These are phyloP conservation scores for Pseudocercospora cruenta DNA, from an alignment of 2,329 filamentous ascomycete genomes.

Conservation along the genomic window DNA sequence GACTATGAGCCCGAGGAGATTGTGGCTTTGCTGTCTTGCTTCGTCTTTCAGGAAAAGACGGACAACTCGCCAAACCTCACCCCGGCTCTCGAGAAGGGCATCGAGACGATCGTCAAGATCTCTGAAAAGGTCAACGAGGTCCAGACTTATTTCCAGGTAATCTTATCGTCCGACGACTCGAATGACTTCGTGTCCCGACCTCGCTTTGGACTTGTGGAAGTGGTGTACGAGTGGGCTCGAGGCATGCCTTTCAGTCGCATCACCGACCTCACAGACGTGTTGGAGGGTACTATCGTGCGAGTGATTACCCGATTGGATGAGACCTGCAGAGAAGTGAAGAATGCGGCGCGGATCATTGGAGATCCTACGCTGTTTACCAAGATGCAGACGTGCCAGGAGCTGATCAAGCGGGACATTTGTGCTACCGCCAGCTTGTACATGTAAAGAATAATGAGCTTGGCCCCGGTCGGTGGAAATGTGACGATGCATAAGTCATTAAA, in stretches of 20 bases:
- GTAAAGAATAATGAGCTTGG: slow-evolving; percentile 49
- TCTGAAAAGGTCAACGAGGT: slow-evolving; percentile 90
- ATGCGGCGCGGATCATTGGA: slow-evolving; percentile 90
- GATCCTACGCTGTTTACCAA: slow-evolving; percentile 92
- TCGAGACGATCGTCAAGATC: slow-evolving; percentile 83
- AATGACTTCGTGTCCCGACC: slow-evolving; percentile 89
- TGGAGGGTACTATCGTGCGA: slow-evolving; percentile 95
- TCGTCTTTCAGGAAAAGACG: slow-evolving; percentile 98
- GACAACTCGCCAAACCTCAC: slow-evolving; percentile 79
- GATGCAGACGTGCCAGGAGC: slow-evolving; percentile 96
- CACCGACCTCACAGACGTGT: slow-evolving; percentile 90
- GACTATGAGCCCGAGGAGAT: slow-evolving; percentile 97
- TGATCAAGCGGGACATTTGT: slow-evolving; percentile 95
- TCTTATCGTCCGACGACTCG: slow-evolving; percentile 83
- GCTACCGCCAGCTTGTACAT: slow-evolving; percentile 88
- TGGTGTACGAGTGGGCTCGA: slow-evolving; percentile 97
- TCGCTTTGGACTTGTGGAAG: slow-evolving; percentile 91
- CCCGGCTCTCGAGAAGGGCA: slow-evolving; percentile 77
- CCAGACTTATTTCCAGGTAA: slow-evolving; percentile 89
- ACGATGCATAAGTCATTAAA: slow-evolving; percentile 3
- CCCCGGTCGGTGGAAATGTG: background rate
- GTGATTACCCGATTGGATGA: slow-evolving; percentile 94
- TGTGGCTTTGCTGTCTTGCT: slow-evolving; percentile 86
- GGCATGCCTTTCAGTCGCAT: slow-evolving; percentile 99
- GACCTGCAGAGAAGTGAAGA: slow-evolving; percentile 96